A percentile compares a stretch with the other conserved stretches of the same genome.
Evolutionary conservation across 1,139 yeast genomes (phyloP).

Genomic region (Lodderomyces orthopsilosis): DNA sequence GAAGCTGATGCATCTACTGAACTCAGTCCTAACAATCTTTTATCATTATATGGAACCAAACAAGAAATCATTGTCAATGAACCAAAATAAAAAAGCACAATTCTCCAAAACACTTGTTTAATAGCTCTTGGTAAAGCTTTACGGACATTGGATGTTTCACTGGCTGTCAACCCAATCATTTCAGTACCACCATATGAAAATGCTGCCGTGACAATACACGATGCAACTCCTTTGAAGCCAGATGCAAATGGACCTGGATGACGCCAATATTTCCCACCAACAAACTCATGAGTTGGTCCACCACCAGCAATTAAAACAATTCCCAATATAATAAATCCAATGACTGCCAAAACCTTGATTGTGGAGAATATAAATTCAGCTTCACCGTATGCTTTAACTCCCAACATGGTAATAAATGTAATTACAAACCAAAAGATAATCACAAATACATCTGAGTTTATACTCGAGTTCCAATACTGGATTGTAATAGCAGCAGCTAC

Average conservation of each 20-base stretch:
- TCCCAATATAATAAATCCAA: constrained; percentile 41
- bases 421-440: constrained; percentile 36
- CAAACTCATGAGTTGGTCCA: constrained; percentile 33
- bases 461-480: constrained; percentile 36
- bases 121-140: constrained; percentile 39
- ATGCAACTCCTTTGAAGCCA: constrained; percentile 43
- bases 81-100: constrained; percentile 38
- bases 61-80: constrained; percentile 38
- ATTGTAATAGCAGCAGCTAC: constrained; percentile 42
- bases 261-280: constrained; percentile 41
- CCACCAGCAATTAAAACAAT: constrained; percentile 44
- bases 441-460: constrained; percentile 41
- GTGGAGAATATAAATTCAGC: constrained; percentile 40
- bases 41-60: constrained; percentile 35
- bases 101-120: constrained; percentile 48
- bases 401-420: constrained; percentile 36
- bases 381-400: constrained; percentile 46
- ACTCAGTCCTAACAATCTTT: constrained; percentile 30
- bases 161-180: constrained; percentile 41
- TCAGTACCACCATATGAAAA: constrained; percentile 44
- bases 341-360: constrained; percentile 38
- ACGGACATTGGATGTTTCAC: constrained; percentile 41
- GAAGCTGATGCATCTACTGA: constrained; percentile 24
- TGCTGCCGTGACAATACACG: constrained; percentile 43
- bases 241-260: constrained; percentile 42